Conservation (phyloP, 306 rosid species). For the Corylus americana region DNA sequence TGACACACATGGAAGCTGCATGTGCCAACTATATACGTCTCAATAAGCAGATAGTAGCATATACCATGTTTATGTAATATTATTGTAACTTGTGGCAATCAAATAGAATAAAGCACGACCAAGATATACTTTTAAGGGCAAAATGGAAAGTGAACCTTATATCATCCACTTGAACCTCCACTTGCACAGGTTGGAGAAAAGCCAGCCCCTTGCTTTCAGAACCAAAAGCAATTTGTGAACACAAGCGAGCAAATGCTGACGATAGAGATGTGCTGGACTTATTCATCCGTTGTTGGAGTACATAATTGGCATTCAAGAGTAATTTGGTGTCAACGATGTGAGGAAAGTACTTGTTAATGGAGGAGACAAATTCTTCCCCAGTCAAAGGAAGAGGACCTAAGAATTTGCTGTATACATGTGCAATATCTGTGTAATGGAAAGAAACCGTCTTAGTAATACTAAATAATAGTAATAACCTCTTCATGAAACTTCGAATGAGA, state of each 20-base stretch:
- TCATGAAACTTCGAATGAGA: conserved; percentile 14
- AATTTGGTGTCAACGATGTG: conserved; percentile 80
- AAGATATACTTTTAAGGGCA: conserved; percentile 16
- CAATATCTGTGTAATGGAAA: conserved; percentile 66
- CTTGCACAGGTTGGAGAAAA: conserved; percentile 48
- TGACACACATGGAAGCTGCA: background rate
- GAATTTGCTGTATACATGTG: conserved; percentile 82
- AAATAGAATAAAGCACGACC: background rate
- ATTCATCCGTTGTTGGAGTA: conserved; percentile 69
- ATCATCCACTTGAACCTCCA: conserved; percentile 83
- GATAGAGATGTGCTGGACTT: conserved; percentile 68
- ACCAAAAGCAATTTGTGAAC: conserved; percentile 73
- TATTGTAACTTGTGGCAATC: background rate
- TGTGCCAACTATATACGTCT: background rate
- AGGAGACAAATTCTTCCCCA: conserved; percentile 71
- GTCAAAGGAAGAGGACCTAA: conserved; percentile 81
- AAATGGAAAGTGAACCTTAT: conserved; percentile 55
- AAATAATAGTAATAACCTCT: conserved; percentile 14
- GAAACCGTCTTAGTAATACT: conserved; percentile 27
- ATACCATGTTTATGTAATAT: background rate
- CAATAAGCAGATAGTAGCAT: background rate
- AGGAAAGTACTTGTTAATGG: conserved; percentile 73
- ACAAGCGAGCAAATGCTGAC: conserved; percentile 71
- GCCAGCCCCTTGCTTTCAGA: conserved; percentile 37
- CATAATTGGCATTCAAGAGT: conserved; percentile 53